Conservation (phyloP, 1,139 yeast species). For the Magnusiomyces tetraspermus region DNA sequence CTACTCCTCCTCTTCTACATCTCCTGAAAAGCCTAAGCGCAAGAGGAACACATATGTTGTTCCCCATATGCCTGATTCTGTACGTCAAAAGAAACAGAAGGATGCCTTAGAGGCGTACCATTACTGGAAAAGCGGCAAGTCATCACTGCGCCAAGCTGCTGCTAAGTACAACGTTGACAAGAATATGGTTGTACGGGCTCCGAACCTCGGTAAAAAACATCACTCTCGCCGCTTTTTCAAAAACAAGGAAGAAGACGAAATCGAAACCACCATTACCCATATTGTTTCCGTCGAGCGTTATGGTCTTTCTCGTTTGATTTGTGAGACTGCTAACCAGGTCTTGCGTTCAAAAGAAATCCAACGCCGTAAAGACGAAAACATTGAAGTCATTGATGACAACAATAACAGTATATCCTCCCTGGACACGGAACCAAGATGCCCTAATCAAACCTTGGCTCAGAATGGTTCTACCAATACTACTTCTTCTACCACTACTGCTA, state of each 20-base stretch:
- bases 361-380: background rate
- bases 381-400: background rate
- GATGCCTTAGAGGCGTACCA: slow-evolving; percentile 1
- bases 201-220: background rate
- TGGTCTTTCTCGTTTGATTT: background rate
- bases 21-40: background rate
- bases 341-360: background rate
- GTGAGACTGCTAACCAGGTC: background rate
- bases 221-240: slow-evolving; percentile 3
- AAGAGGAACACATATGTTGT: slow-evolving; percentile 1
- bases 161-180: slow-evolving; percentile 3
- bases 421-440: too few species aligned
- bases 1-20: background rate
- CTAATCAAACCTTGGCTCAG: too few species aligned
- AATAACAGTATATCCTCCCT: background rate
- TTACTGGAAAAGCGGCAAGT: slow-evolving; percentile 3
- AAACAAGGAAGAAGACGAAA: slow-evolving; percentile 2
- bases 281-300: background rate
- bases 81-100: background rate
- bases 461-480: too few species aligned
- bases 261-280: background rate
- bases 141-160: slow-evolving; percentile 3
- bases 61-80: slow-evolving; percentile 3
- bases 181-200: slow-evolving; percentile 3
- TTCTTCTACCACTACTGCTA: too few species aligned